Base-by-base conservation (phyloP, 2,329 filamentous ascomycete genomes). In the Aspergillus spinulosporus region DNA sequence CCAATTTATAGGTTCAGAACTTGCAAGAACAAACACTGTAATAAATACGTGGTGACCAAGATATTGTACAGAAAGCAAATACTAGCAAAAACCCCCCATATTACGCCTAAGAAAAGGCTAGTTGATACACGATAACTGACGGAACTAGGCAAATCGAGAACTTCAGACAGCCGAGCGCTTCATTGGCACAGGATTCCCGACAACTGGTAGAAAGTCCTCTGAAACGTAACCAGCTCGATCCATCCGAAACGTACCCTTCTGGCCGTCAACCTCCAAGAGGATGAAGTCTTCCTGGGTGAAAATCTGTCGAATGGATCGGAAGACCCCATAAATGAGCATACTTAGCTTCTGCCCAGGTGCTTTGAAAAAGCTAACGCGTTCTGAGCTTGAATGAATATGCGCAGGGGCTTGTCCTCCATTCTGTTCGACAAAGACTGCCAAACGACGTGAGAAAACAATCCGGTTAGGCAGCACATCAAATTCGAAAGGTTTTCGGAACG, bases 211-310 rank as follows among this genome's bases (percentile, higher is more conserved):
- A 31, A 75, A 69, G 55, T 74, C 72, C 48, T 65, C 52, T 7
- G 72, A 71, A 2, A 74, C 59, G 44, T 61, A 71, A 1, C 74
- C 74, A 40, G 67, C 67, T 5, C 69, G 67, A 60, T 76, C 74
- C 63, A 77, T 63, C 47, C 73, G 68, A 57, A 75, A 69, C 11
- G 64, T 61, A 21, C 68, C 65, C 46, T 68, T 73, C 8, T 68
- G 66, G 11, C 71, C 72, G 26, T 74, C 63, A 47, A 75, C 62
- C 39, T 73, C 66, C 46, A 76, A 45, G 31, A 74, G 65, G 46
- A 75, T 72, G 34, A 76, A 72, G 49, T 74, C 70, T 52, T 77
- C 74, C 46, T 71, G 66, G 0, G 72, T 74, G 55, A 76, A 75
- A 8, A 75, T 52, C 44, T 74, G 71, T 5, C 73, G 70, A 26